A percentile compares a stretch with the other conserved stretches of the same genome.
phyloP scores from a whole-genome alignment of 306 rosid genomes.

The Clitoria ternatea region DNA sequence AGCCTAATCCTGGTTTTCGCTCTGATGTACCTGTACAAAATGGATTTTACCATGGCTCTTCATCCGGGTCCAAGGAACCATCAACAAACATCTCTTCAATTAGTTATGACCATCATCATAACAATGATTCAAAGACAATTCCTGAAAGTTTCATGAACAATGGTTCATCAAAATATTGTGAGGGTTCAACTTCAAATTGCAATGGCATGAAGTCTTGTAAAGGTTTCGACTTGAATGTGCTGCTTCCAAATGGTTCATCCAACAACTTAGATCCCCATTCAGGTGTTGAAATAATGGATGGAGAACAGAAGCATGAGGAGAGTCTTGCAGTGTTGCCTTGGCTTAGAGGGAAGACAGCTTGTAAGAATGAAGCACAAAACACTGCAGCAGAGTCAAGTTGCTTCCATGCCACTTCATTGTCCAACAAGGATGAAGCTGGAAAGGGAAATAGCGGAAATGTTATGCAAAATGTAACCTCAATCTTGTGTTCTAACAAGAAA shows the following conservation, averaged over 20 bases:
- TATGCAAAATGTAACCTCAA: slow-evolving; percentile 35
- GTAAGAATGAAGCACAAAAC: slow-evolving; percentile 47
- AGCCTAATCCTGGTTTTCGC: slow-evolving; percentile 44
- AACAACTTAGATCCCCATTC: slow-evolving; percentile 32
- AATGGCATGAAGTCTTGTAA: slow-evolving; percentile 46
- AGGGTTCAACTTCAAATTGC: slow-evolving; percentile 51
- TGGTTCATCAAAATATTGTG: slow-evolving; percentile 35
- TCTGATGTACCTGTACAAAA: slow-evolving; percentile 48
- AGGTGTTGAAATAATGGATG: slow-evolving; percentile 36
- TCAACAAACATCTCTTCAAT: slow-evolving; percentile 46
- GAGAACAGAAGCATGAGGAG: slow-evolving; percentile 49
- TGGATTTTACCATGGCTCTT: slow-evolving; percentile 58
- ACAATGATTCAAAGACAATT: slow-evolving; percentile 38
- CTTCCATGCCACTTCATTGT: slow-evolving; percentile 32
- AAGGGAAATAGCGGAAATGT: slow-evolving; percentile 35
- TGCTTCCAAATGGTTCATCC: slow-evolving; percentile 52
- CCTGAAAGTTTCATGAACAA: slow-evolving; percentile 38
- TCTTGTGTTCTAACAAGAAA: slow-evolving; percentile 42
- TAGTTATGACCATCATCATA: slow-evolving; percentile 50
- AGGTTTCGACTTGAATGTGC: slow-evolving; percentile 67
- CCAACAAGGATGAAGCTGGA: slow-evolving; percentile 41
- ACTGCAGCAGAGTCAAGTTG: slow-evolving; percentile 38
- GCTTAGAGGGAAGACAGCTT: slow-evolving; percentile 52
- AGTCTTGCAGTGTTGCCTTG: slow-evolving; percentile 55
- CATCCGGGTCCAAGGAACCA: slow-evolving; percentile 61